Evolutionary conservation across 202 grass and related monocot species (phyloP).

Genomic region (Setaria viridis): DNA sequence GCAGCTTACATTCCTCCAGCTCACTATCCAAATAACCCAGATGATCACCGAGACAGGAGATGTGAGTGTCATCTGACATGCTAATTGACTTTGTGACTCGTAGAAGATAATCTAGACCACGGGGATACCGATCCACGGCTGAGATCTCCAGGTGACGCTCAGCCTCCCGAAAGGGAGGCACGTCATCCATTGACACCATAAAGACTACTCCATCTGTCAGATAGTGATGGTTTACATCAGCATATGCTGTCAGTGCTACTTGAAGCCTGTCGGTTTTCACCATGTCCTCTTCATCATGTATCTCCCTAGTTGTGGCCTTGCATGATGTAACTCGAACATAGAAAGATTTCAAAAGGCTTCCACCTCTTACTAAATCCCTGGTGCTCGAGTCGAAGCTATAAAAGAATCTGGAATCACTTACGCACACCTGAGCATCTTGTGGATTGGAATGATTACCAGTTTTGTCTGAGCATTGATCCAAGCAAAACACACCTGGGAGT

Average conservation of each 20-base stretch:
- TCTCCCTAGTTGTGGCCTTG: background rate
- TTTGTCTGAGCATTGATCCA: background rate
- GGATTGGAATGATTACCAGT: background rate
- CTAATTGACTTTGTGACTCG: background rate
- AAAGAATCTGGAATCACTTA: slow-evolving; percentile 29
- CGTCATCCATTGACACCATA: background rate
- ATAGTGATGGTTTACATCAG: background rate
- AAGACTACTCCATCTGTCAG: background rate
- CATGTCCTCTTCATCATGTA: background rate
- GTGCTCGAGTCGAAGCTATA: background rate
- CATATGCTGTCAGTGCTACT: background rate
- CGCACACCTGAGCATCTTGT: background rate
- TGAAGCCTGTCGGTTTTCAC: background rate
- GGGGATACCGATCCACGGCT: background rate
- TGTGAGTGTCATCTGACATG: background rate
- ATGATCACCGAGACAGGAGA: background rate
- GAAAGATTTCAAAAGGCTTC: background rate
- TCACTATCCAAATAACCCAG: rapidly evolving
- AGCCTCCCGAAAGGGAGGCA: background rate
- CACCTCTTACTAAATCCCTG: background rate
- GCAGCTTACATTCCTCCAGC: slow-evolving; percentile 12
- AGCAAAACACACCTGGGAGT: slow-evolving; percentile 24
- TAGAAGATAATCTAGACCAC: background rate
- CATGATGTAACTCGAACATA: background rate
- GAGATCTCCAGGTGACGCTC: slow-evolving; percentile 20